Evolutionary conservation across 257 asterid genomes (phyloP).

Genomic region (Scutellaria minor): DNA sequence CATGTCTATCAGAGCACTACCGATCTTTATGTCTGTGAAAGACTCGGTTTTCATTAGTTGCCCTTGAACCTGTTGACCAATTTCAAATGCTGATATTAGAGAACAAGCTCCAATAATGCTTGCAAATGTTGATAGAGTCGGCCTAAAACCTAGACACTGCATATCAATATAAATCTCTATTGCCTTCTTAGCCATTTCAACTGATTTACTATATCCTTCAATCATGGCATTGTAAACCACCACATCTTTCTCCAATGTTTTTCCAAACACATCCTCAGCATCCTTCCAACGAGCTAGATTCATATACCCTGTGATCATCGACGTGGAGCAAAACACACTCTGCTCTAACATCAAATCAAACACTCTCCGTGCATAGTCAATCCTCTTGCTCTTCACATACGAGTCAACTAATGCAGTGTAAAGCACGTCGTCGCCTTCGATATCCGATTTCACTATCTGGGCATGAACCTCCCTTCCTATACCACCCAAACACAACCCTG

Average conservation of each 20-base stretch:
- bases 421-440: constrained; percentile 73
- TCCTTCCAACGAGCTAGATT: constrained; percentile 56
- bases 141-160: constrained; percentile 61
- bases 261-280: constrained; percentile 73
- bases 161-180: constrained; percentile 62
- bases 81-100: constrained; percentile 61
- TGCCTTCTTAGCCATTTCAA: constrained; percentile 70
- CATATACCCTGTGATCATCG: constrained; percentile 92
- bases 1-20: constrained; percentile 91
- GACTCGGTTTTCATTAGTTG: constrained; percentile 60
- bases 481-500: constrained; percentile 20
- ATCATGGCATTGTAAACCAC: constrained; percentile 96
- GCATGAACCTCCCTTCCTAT: constrained; percentile 66
- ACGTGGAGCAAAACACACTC: constrained; percentile 78
- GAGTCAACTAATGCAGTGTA: constrained; percentile 76
- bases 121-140: constrained; percentile 74
- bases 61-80: constrained; percentile 81
- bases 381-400: constrained; percentile 66
- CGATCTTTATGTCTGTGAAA: constrained; percentile 60
- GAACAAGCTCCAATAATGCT: constrained; percentile 95
- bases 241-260: constrained; percentile 65
- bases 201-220: constrained; percentile 85
- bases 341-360: constrained; percentile 73
- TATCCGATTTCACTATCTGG: constrained; percentile 55
- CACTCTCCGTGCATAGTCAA: constrained; percentile 71